Conservation (phyloP, 345 rosid genomes). For the Hypericum perforatum region DNA sequence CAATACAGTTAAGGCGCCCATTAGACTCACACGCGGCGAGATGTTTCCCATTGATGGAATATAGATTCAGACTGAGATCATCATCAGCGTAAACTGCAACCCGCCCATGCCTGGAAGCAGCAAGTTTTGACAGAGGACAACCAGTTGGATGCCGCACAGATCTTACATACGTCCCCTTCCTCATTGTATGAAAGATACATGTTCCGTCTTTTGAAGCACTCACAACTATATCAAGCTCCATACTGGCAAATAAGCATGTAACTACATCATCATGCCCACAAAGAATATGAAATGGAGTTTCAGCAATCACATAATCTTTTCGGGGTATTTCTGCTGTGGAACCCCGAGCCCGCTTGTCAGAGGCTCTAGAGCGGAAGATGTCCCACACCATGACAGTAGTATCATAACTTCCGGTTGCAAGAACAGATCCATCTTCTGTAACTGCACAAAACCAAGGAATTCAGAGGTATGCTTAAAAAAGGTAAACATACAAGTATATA, state of each 20-base stretch:
- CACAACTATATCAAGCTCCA: constrained; percentile 86
- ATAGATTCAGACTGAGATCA: constrained; percentile 84
- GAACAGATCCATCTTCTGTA: constrained; percentile 69
- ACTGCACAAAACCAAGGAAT: constrained; percentile 40
- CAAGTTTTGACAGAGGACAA: constrained; percentile 71
- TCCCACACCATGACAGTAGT: constrained; percentile 98
- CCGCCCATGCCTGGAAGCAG: constrained; percentile 75
- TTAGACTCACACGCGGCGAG: constrained; percentile 83
- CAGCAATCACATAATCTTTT: constrained; percentile 60
- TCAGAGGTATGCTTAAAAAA: background rate
- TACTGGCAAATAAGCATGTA: constrained; percentile 72
- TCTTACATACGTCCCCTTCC: constrained; percentile 86
- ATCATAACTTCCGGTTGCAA: constrained; percentile 95
- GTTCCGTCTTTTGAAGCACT: constrained; percentile 99
- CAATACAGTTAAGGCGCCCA: constrained; percentile 84
- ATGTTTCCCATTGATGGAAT: constrained; percentile 87
- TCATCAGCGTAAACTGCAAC: constrained; percentile 73
- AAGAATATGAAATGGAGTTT: constrained; percentile 88
- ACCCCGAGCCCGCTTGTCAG: constrained; percentile 59
- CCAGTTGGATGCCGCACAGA: constrained; percentile 81
- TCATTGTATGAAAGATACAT: constrained; percentile 76
- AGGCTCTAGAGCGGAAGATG: constrained; percentile 39
- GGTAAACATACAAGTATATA: background rate
- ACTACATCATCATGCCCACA: constrained; percentile 94
- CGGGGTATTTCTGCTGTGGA: constrained; percentile 41